Evolutionary conservation across 2,329 filamentous ascomycete genomes (phyloP), one percentile per base, ranked within the genome.

Genomic region (Scedosporium dehoogii): DNA sequence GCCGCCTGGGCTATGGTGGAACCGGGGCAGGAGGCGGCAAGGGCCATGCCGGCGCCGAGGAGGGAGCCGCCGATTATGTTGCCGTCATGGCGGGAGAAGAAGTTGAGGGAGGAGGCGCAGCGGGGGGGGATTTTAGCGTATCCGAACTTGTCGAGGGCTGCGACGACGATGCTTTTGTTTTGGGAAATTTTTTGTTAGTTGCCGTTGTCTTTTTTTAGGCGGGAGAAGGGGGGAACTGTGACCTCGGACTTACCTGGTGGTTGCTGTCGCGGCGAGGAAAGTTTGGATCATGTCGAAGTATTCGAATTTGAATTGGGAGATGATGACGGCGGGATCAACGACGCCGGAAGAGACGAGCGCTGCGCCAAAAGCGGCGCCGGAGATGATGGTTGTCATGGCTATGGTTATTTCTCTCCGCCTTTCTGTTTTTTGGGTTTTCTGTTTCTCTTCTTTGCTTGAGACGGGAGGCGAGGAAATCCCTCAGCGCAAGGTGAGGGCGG

Each of bases 211-310:
- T 10, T 56, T 41, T 46, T 55, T 23, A 29, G 27, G 27, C 3
- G 25, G 25, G 25, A 6, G 27, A 29, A 29, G 27, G 21, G 41
- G 53, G 25, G 18, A 51, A 51, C 4, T 33, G n/a, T 14, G 27
- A 18, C 18, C 10, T 21, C 6, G 29, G n/a, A n/a, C 84, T 70
- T 77, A 87, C 83, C 82, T 81, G 73, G 83, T 87, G 66, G 77
- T 79, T 27, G 82, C 85, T 9, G 83, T 83, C 3, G 85, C 87
- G 1, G 82, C 78, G 3, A 89, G 72, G 67, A 89, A 89, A 9
- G 79, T 78, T 71, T 87, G 81, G 33, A 86, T 70, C 86, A 89
- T 89, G 69, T 86, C 84, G 72, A 82, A 88, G 69, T 86, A 80
- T 58, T 79, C 73, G 56, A 88, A 74, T 25, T 75, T 78, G 73